Base-by-base conservation (phyloP, 2,329 filamentous ascomycete species). In the Phoma herbarum region DNA sequence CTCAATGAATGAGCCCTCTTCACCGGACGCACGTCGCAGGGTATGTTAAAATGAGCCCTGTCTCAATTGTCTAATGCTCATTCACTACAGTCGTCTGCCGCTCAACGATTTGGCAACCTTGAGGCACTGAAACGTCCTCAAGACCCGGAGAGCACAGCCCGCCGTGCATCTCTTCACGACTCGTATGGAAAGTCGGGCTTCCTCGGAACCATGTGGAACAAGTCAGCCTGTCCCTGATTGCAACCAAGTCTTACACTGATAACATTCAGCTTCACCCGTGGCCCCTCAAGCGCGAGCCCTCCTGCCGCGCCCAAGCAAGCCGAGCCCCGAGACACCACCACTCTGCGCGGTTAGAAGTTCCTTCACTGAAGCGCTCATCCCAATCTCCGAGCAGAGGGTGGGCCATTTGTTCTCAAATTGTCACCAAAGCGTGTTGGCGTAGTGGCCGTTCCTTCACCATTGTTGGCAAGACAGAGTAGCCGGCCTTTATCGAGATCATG, bases 201-300 rank as follows among this genome's bases (percentile, higher is more conserved):
- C 6, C 28, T 77, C 9, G 75, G 74, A 14, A 63, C 60, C 0
- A 63, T 71, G 67, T 77, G 75, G 75, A 75, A 76, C 51, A 76
- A 70, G 75, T 74, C 62, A 46, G 66, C 20, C 11, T 11, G 25
- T 3, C 16, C 20, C 12, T 12, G 1, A n/a, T 8, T 18, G 5
- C 4, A 3, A 26, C 8, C 16, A 2, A 29, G 12, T 12, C 1
- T 14, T 8, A 20, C 16, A 18, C 62, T 71, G n/a, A 75, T 35
- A 12, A 1, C 12, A 3, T 25, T 5, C n/a, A 76, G 74, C 51
- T 76, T 69, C 49, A 77, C 75, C 26, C 74, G 74, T 31, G 74
- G 75, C 14, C 63, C 70, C 48, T 18, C 42, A 22, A 39, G 59
- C 23, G 39, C 11, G 14, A 59, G 46, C 18, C 46, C 57, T 10